These are phyloP conservation scores for Mycena sp. DNA, from an alignment of 1,284 basidiomycete genomes.

Conservation along the genomic window DNA sequence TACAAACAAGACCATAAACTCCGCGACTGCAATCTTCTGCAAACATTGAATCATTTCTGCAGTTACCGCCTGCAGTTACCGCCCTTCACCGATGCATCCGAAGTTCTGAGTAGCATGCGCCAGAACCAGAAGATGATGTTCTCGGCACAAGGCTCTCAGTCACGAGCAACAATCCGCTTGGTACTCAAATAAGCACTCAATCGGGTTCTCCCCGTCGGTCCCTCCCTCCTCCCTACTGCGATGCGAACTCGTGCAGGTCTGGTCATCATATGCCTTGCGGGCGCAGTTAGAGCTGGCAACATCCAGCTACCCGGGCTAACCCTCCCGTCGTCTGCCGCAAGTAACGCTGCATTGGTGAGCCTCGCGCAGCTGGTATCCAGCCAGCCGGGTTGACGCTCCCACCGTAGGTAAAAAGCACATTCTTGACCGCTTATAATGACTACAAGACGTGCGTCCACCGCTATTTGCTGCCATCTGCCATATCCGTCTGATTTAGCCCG, in stretches of 20 bases:
- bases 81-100: not conserved
- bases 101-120: not conserved
- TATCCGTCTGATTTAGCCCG: not conserved
- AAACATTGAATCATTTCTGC: not conserved
- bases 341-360: slow-evolving; percentile 18
- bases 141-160: not conserved
- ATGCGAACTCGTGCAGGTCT: slow-evolving; percentile 11
- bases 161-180: slow-evolving; percentile 3
- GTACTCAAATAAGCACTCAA: slow-evolving; percentile 12
- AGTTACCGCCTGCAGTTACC: not conserved
- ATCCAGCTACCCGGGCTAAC: slow-evolving; percentile 20
- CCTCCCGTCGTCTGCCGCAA: slow-evolving; percentile 18
- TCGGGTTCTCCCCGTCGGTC: not conserved
- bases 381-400: not conserved
- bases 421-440: slow-evolving; percentile 16
- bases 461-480: not conserved
- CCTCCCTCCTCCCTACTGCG: not conserved
- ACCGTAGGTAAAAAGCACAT: slow-evolving; percentile 13
- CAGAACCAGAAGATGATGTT: slow-evolving; percentile 6
- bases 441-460: slow-evolving; percentile 18
- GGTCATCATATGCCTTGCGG: not conserved
- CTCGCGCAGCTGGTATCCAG: not conserved
- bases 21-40: too few relatives aligned
- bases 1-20: too few relatives aligned
- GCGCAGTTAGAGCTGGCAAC: slow-evolving; percentile 11